phyloP scores from a whole-genome alignment of 352 stramenopile species.

The Phytophthora aleatoria region DNA sequence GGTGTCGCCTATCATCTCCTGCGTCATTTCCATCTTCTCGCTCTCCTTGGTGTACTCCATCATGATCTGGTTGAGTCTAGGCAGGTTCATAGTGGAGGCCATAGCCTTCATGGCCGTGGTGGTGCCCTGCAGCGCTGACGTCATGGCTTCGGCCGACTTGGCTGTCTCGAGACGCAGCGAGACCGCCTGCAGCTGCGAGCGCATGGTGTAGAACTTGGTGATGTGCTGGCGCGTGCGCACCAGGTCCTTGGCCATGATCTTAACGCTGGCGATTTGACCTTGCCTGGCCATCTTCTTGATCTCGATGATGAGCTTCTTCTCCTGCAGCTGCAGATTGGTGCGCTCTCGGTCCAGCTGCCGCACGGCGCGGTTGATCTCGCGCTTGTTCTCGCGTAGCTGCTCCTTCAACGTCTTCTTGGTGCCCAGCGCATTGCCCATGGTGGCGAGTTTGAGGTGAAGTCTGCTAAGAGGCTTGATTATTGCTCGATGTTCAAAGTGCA shows the following conservation, averaged over 20 bases:
- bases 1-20: constrained; percentile 98
- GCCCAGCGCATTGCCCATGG: constrained; percentile 76
- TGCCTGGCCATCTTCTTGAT: constrained; percentile 98
- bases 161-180: constrained; percentile 94
- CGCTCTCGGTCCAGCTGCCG: constrained; percentile 97
- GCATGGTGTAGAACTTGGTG: constrained; percentile 98
- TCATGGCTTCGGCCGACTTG: constrained; percentile 97
- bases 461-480: not conserved
- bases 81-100: constrained; percentile 97
- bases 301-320: constrained; percentile 96
- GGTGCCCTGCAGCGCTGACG: constrained; percentile 81
- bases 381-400: constrained; percentile 97
- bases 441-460: not conserved
- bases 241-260: constrained; percentile 97
- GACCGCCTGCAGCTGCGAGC: constrained; percentile 95
- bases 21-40: constrained; percentile 97
- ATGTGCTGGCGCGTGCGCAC: constrained; percentile 96
- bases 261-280: constrained; percentile 95
- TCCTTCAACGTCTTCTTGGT: constrained; percentile 89
- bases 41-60: constrained; percentile 98
- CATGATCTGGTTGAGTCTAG: constrained; percentile 97
- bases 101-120: constrained; percentile 85
- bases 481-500: not conserved
- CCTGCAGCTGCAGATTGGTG: constrained; percentile 89
- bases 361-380: constrained; percentile 96